Evolutionary conservation across 2,329 filamentous ascomycete genomes (phyloP).

Genomic region (Eurotiales sp.): DNA sequence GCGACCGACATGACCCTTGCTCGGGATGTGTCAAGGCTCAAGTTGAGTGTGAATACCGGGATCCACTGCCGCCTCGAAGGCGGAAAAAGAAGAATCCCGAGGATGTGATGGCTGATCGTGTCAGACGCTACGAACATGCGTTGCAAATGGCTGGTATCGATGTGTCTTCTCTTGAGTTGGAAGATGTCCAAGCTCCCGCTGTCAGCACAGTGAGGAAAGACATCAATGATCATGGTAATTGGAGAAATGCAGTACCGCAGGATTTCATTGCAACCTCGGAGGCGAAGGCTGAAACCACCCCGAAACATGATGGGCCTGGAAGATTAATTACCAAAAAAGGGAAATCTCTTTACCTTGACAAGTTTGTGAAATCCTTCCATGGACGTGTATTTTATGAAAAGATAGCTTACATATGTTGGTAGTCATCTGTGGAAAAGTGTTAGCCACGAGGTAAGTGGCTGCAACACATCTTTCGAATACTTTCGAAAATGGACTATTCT

Average conservation of each 20-base stretch:
- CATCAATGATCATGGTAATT: background rate
- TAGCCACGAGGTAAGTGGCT: conserved; percentile 13
- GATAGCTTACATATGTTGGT: conserved; percentile 1
- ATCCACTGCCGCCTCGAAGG: conserved; percentile 13
- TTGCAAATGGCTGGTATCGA: conserved; percentile 11
- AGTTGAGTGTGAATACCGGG: conserved; percentile 15
- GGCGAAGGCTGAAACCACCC: background rate
- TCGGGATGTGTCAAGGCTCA: conserved; percentile 13
- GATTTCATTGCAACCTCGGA: background rate
- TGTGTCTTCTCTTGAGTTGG: conserved; percentile 2
- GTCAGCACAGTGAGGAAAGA: background rate
- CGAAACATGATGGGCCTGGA: conserved; percentile 8
- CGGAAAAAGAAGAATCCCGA: conserved; percentile 14
- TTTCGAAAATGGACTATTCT: background rate
- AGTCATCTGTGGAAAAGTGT: conserved; percentile 17
- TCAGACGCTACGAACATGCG: conserved; percentile 13
- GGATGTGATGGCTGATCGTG: conserved; percentile 7
- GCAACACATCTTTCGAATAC: too few relatives aligned
- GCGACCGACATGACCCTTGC: conserved; percentile 13
- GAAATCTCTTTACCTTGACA: conserved; percentile 15
- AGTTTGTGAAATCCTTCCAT: conserved; percentile 7
- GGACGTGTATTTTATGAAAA: background rate
- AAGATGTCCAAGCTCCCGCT: background rate
- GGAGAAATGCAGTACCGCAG: background rate
- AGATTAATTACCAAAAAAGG: conserved; percentile 15